Percentiles rank a stretch among this genome's conserved stretches.
Evolutionary conservation across 2,329 filamentous ascomycete species (phyloP).

Genomic region (Shiraia bambusicola): DNA sequence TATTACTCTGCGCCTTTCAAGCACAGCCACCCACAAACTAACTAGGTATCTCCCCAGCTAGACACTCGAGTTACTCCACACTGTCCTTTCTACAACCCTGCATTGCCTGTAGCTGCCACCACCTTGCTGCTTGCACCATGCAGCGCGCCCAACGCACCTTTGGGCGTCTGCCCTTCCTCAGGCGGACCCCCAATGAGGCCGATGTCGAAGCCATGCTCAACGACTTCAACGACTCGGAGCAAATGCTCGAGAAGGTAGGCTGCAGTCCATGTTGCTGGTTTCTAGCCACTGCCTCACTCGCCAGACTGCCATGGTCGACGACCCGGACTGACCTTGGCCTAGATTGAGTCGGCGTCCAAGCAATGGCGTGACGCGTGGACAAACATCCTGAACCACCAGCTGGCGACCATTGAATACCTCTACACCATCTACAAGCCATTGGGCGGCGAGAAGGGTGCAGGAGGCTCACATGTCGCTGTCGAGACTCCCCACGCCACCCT

Average conservation of each 20-base stretch:
- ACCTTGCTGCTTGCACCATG: conserved; percentile 57
- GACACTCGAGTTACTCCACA: conserved; percentile 1
- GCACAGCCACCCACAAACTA: too few species aligned
- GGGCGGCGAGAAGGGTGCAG: conserved; percentile 62
- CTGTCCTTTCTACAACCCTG: conserved; percentile 4
- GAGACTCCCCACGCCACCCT: conserved; percentile 65
- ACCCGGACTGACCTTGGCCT: conserved; percentile 4
- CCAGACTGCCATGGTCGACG: background rate
- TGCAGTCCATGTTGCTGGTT: too few species aligned
- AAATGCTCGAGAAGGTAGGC: conserved; percentile 69
- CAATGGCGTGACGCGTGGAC: conserved; percentile 79
- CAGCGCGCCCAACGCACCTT: conserved; percentile 74
- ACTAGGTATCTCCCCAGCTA: too few species aligned
- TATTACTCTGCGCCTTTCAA: too few species aligned
- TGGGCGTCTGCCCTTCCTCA: conserved; percentile 62
- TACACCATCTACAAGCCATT: conserved; percentile 77
- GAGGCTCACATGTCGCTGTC: conserved; percentile 50
- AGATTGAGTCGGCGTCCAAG: conserved; percentile 76
- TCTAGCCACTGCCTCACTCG: background rate
- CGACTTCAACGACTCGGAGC: conserved; percentile 79
- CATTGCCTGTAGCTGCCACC: conserved; percentile 19
- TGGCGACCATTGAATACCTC: conserved; percentile 66
- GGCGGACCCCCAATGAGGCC: conserved; percentile 71
- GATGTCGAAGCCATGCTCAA: conserved; percentile 73
- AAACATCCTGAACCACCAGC: conserved; percentile 68